Base-by-base conservation (phyloP, 345 rosid genomes). In the Rhodamnia rubescens region DNA sequence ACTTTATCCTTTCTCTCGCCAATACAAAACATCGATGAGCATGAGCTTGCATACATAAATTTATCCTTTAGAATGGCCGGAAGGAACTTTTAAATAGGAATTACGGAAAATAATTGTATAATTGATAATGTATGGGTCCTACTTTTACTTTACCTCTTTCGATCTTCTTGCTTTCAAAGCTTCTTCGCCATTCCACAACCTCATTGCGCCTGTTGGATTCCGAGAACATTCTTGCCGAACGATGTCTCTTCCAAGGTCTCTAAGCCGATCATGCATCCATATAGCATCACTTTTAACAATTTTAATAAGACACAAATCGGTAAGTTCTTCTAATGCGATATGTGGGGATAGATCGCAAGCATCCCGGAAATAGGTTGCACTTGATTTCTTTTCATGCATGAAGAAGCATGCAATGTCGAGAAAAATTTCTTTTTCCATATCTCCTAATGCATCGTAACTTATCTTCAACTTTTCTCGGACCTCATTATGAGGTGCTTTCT, bases 301-400 rank as follows among this genome's bases (percentile, higher is more conserved):
- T 64, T 64, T 32, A 4, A 64, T 64, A 7, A 64, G 75, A 32
- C 75, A 64, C 42, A 64, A 32, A 8, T 64, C 44, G 0, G 1
- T 3, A 64, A 64, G 75, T 16, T 32, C 1, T 8, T 32, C 2
- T 24, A 64, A 7, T 64, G 75, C 0, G 1, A 0, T 64, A 32
- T 8, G 44, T 1, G 44, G 75, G 75, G 0, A 64, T 1, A 64
- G 75, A 32, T 0, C 1, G 3, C 75, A 64, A 64, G 44, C 75
- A 4, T 64, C 44, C 75, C 44, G 32, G 0, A 64, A 64, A 32
- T 32, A 64, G 44, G 75, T 1, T 32, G 7, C 75, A 22, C 22
- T 0, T 29, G 0, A 64, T 64, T 29, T 64, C 0, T 16, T 1
- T 64, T 0, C 1, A 64, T 0, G 0, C 3, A 16, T 64, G 44